phyloP scores from a whole-genome alignment of 345 rosid species.

The Hibiscus syriacus region DNA sequence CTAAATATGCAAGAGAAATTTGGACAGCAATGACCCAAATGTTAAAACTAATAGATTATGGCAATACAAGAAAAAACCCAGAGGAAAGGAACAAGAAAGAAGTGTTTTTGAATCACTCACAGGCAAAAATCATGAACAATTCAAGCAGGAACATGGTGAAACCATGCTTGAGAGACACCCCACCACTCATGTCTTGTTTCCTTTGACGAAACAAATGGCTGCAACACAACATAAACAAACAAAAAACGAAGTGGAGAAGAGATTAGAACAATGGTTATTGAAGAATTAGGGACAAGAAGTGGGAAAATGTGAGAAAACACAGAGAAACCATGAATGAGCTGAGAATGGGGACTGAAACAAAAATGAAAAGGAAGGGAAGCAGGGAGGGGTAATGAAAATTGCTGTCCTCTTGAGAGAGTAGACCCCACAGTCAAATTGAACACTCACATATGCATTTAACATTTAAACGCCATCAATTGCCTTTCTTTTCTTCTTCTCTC shows the following conservation, averaged over 20 bases:
- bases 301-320: too few species aligned
- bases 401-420: too few species aligned
- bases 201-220: neutral
- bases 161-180: too few species aligned
- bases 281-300: neutral
- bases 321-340: too few species aligned
- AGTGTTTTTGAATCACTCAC: too few species aligned
- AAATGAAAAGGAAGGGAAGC: neutral
- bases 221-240: neutral
- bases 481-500: neutral
- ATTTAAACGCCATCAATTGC: constrained; percentile 21
- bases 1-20: neutral
- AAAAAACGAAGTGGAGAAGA: neutral
- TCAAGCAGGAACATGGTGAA: too few species aligned
- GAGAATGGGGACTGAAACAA: too few species aligned
- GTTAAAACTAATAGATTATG: constrained; percentile 22
- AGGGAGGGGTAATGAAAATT: neutral
- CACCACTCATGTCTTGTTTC: constrained; percentile 27
- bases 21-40: constrained; percentile 17
- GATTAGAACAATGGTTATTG: neutral
- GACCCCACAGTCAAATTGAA: constrained; percentile 15
- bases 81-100: too few species aligned
- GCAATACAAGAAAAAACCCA: constrained; percentile 18
- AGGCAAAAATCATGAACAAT: constrained; percentile 26
- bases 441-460: constrained; percentile 4